Evolutionary conservation across 2,329 filamentous ascomycete species (phyloP), one percentile per base, ranked within the genome.

Genomic region (Emergomyces orientalis): DNA sequence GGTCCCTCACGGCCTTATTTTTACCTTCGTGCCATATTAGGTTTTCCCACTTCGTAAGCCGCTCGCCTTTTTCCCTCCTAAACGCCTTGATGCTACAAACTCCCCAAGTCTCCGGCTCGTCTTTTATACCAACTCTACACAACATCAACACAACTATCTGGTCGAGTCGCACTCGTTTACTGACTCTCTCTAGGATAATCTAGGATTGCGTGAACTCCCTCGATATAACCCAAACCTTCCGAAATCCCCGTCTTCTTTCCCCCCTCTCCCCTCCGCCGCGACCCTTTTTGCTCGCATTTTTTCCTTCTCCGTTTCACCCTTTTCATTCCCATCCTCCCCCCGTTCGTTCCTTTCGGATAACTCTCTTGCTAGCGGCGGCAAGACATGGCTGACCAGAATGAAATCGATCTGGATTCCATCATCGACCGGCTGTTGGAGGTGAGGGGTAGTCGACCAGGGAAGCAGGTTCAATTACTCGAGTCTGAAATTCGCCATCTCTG

Each of bases 361-460:
- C 8, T 54, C 54, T 54, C 60, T 62, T 66, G 63, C 69, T 69
- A 71, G 67, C 76, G 72, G 72, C 71, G 64, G 72, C 73, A 76
- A 77, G 79, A 76, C 75, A 90, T 90, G 87, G 87, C 87, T 77
- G 87, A 89, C 79, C 81, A 85, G 75, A 84, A 91, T 80, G 93
- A 97, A 80, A 90, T 97, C 81, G 93, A 97, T 82, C 85, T 99
- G 81, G 94, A 99, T 80, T 97, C 92, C 74, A 96, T 97, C 87
- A 97, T 99, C 83, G 93, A 97, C 80, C 87, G 94, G 79, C 86
- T 99, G 74, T 84, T 97, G 75, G 94, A 99, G 81, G 94, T 97
- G 76, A 89, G 94, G 80, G 94, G 93, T 76, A 97, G 92, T 84
- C 88, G 94, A 75, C 94, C 94, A 63, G 94, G 94, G 73, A 99